Evolutionary conservation across 2,329 filamentous ascomycete genomes (phyloP), one percentile per base, ranked within the genome.

Genomic region (Phyllosticta citriasiana): DNA sequence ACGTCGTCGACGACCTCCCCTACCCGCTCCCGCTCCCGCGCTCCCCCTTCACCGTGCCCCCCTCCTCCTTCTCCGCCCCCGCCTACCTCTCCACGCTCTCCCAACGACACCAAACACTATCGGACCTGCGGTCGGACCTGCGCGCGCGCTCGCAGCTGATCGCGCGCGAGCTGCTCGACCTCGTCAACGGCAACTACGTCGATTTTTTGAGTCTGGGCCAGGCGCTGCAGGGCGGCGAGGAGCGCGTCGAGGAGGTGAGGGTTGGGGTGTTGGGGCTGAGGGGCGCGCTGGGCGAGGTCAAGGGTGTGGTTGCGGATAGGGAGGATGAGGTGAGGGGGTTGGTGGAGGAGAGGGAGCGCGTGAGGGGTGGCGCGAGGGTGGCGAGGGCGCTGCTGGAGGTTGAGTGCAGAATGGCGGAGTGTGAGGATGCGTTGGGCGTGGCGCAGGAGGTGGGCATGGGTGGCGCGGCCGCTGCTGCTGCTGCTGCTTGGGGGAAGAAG

Each of bases 111-210:
- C 94, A 99, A 74, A 97, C 93, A 0, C 88, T 99, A 55, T 92
- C 96, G 72, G 94, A 99, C 73, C 80, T 99, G 33, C 89, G 93
- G 40, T 78, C 87, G 4, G 95, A 99, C 70, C 80, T 99, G 16
- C 87, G 92, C 53, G 84, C 91, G 62, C 83, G 95, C 58, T 89
- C 87, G 66, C 84, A 89, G 67, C 82, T 87, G 22, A 86, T 99
- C 64, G 89, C 87, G 69, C 84, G 88, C 64, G 94, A 99, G 76
- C 81, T 99, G 2, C 81, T 99, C 19, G 93, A 97, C 76, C 84
- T 99, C 7, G 94, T 99, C 66, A 99, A 99, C 71, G 84, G 88
- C 57, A 96, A 99, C 74, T 97, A 99, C 72, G 88, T 91, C 55
- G 88, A 93, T 62, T 99, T 99, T 68, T 76, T 99, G 4, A 87